A percentile compares a stretch with the other conserved stretches of the same genome.
Conservation (phyloP, 345 rosid genomes). For the Sonneratia caseolaris region DNA sequence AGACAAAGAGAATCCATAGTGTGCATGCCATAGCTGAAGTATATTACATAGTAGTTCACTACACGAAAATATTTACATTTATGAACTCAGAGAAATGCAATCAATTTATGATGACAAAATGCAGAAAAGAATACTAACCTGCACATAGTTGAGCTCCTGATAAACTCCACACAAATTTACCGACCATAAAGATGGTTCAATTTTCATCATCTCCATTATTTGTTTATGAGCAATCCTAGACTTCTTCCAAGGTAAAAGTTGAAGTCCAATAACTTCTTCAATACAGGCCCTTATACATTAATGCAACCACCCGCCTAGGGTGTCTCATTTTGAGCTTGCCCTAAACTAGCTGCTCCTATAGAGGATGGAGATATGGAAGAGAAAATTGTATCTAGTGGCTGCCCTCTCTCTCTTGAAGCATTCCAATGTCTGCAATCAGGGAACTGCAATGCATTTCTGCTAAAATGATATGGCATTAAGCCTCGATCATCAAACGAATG, state of each 20-base stretch:
- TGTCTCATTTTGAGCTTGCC: slow-evolving; percentile 86
- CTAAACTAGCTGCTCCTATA: slow-evolving; percentile 88
- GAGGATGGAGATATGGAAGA: slow-evolving; percentile 70
- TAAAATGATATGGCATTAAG: slow-evolving; percentile 10
- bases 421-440: slow-evolving; percentile 73
- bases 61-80: neutral
- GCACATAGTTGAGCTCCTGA: slow-evolving; percentile 88
- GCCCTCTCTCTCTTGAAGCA: slow-evolving; percentile 78
- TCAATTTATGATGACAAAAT: neutral
- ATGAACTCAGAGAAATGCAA: neutral
- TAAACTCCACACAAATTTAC: slow-evolving; percentile 84
- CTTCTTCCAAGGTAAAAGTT: slow-evolving; percentile 83
- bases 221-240: slow-evolving; percentile 53
- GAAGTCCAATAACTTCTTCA: slow-evolving; percentile 73
- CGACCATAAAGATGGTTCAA: slow-evolving; percentile 68
- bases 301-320: slow-evolving; percentile 72
- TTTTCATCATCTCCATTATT: slow-evolving; percentile 60
- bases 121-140: slow-evolving; percentile 35
- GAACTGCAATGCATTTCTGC: slow-evolving; percentile 82
- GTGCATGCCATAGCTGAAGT: too few species aligned
- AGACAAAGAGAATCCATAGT: too few species aligned
- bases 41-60: neutral
- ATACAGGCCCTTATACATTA: slow-evolving; percentile 86
- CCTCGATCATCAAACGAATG: neutral
- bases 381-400: slow-evolving; percentile 60